Evolutionary conservation across 108 stramenopile genomes (phyloP).

Genomic region (Epithemia pelagica): DNA sequence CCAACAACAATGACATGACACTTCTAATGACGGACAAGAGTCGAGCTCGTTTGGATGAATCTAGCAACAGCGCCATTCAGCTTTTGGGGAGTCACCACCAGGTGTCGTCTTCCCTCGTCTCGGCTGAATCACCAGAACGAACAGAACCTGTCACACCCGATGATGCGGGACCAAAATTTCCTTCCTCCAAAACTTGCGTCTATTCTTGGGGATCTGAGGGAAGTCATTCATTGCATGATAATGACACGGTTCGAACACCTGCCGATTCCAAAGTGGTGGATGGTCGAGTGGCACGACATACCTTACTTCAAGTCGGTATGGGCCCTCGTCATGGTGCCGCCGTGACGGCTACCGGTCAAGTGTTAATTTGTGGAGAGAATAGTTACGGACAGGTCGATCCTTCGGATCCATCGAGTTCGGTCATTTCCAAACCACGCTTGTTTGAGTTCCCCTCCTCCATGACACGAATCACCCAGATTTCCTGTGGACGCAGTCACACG

Average conservation of each 20-base stretch:
- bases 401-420: constrained; percentile 19
- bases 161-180: background rate
- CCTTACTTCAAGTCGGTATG: constrained; percentile 31
- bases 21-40: background rate
- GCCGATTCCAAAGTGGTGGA: constrained; percentile 3
- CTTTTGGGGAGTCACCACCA: background rate
- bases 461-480: constrained; percentile 43
- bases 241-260: constrained; percentile 18
- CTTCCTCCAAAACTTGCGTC: constrained; percentile 5
- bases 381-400: constrained; percentile 58
- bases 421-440: background rate
- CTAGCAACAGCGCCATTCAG: background rate
- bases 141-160: too few relatives aligned
- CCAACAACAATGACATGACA: background rate
- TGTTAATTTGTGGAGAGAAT: constrained; percentile 55
- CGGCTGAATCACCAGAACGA: background rate
- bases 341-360: constrained; percentile 40
- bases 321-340: constrained; percentile 45
- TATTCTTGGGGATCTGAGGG: constrained; percentile 41
- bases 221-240: constrained; percentile 41
- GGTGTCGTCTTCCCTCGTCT: background rate
- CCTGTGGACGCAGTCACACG: constrained; percentile 64
- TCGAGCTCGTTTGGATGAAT: background rate
- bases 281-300: constrained; percentile 43
- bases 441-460: constrained; percentile 6